phyloP scores from a whole-genome alignment of 306 rosid genomes.

The Cucumis cinereus region DNA sequence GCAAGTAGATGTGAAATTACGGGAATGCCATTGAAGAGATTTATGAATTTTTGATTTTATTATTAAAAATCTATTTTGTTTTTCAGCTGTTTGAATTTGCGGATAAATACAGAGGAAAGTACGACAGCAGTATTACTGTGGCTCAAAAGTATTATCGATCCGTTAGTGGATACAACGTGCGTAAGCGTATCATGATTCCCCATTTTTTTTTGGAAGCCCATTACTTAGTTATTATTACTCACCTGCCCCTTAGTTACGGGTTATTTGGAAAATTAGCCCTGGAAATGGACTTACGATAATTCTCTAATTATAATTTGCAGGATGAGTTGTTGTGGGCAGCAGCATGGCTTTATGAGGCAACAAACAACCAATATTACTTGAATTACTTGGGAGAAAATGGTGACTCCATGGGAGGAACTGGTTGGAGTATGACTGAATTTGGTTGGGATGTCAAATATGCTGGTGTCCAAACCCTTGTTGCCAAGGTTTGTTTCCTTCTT shows the following conservation, averaged over 20 bases:
- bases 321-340: conserved; percentile 98
- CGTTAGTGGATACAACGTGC: conserved; percentile 81
- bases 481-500: conserved; percentile 38
- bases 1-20: not conserved
- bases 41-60: no score
- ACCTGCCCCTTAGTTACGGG: not conserved
- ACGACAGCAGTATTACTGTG: conserved; percentile 82
- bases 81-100: conserved; percentile 87
- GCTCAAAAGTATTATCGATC: conserved; percentile 85
- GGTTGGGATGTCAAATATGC: conserved; percentile 97
- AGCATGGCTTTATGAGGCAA: conserved; percentile 93
- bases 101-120: conserved; percentile 94
- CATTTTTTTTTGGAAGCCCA: not conserved
- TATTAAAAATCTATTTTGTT: not conserved
- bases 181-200: not conserved
- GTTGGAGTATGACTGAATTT: conserved; percentile 90
- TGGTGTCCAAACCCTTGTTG: conserved; percentile 84
- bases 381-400: conserved; percentile 79
- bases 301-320: conserved; percentile 14
- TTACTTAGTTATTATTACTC: not conserved
- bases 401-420: conserved; percentile 94
- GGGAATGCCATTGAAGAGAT: not conserved
- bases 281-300: not conserved
- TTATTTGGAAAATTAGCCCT: not conserved
- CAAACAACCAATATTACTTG: conserved; percentile 63